A percentile compares a stretch with the other conserved stretches of the same genome.
phyloP scores from a whole-genome alignment of 1,139 yeast species.

The Geotrichum histeridarum region DNA sequence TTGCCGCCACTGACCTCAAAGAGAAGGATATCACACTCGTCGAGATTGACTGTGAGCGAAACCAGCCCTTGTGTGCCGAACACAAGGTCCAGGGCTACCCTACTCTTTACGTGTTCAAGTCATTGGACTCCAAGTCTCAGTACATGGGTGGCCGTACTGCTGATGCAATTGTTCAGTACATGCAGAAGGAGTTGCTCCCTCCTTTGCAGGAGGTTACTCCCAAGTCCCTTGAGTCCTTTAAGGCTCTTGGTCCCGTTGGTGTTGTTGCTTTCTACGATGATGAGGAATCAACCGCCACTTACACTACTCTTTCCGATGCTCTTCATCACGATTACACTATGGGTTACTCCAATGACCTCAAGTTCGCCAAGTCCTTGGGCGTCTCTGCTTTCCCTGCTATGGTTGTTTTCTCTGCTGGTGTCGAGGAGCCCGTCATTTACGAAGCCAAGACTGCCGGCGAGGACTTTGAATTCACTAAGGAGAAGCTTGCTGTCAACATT shows the following conservation, averaged over 20 bases:
- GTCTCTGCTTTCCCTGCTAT: constrained; percentile 44
- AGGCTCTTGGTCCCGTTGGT: constrained; percentile 46
- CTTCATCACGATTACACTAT: constrained; percentile 62
- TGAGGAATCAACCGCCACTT: constrained; percentile 45
- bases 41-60: constrained; percentile 89
- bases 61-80: constrained; percentile 70
- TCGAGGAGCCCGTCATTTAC: constrained; percentile 44
- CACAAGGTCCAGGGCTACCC: constrained; percentile 87
- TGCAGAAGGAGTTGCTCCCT: constrained; percentile 81
- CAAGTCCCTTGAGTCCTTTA: constrained; percentile 48
- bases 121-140: constrained; percentile 43
- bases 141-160: constrained; percentile 85
- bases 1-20: constrained; percentile 74
- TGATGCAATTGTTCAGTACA: constrained; percentile 67
- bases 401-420: constrained; percentile 45
- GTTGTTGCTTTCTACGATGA: constrained; percentile 45
- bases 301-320: constrained; percentile 49
- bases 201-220: constrained; percentile 56
- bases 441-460: constrained; percentile 34
- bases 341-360: constrained; percentile 50
- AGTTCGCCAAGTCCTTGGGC: constrained; percentile 46
- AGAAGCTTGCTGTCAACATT: constrained; percentile 45
- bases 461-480: constrained; percentile 34
- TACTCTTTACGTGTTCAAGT: constrained; percentile 79
- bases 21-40: constrained; percentile 70